Evolutionary conservation across 2,329 filamentous ascomycete genomes (phyloP).

Genomic region (Zalaria sp.): DNA sequence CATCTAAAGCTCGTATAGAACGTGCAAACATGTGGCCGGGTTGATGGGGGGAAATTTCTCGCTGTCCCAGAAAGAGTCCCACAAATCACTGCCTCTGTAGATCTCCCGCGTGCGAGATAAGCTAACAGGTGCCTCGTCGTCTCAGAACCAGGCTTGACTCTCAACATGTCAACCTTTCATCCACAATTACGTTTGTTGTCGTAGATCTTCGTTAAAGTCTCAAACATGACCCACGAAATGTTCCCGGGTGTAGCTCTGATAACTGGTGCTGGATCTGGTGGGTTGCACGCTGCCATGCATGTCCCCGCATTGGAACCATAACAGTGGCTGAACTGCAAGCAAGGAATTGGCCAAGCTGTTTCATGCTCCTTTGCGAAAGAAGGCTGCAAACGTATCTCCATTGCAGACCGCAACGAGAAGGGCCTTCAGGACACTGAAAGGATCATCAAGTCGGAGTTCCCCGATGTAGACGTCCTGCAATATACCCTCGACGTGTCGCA

Average conservation of each 20-base stretch:
- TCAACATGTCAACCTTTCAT: background rate
- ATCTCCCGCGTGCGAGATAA: no score
- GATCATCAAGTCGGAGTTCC: constrained; percentile 14
- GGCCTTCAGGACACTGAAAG: constrained; percentile 20
- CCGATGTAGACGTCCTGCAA: constrained; percentile 12
- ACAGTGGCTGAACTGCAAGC: background rate
- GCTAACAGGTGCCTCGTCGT: no score
- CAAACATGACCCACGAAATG: constrained; percentile 5
- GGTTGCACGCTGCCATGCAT: background rate
- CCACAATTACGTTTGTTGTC: background rate
- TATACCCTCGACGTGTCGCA: constrained; percentile 22
- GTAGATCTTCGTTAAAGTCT: background rate
- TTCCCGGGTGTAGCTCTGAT: constrained; percentile 19
- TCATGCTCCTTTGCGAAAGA: constrained; percentile 31
- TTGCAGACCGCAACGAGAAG: constrained; percentile 24
- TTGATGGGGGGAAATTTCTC: no score
- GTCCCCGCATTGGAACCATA: constrained; percentile 1
- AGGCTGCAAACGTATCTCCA: constrained; percentile 28
- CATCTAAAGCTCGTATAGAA: no score
- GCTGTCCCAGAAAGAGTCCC: no score
- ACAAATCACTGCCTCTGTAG: no score
- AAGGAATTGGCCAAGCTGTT: constrained; percentile 29
- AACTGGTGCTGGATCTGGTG: constrained; percentile 19
- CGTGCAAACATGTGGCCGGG: no score
- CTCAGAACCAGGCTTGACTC: no score